Evolutionary conservation across 2,329 filamentous ascomycete species (phyloP), one percentile per base, ranked within the genome.

Genomic region (Dactylella cylindrospora): DNA sequence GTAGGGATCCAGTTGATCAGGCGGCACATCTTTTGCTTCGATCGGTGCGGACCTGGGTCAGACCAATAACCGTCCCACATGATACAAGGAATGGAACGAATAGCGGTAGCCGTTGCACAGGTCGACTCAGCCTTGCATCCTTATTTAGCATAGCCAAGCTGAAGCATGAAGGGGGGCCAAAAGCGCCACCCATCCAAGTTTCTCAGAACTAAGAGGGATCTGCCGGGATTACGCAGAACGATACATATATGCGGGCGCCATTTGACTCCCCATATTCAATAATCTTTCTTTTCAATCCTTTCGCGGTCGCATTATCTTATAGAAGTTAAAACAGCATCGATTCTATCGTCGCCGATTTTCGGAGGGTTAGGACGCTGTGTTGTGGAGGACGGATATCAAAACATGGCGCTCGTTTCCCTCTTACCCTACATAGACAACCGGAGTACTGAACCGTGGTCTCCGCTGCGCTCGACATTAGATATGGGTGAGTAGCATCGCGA

Each of bases 81-180:
- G n/a, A n/a, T n/a, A n/a, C n/a, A n/a, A n/a, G n/a, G n/a, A n/a
- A n/a, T n/a, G n/a, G n/a, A n/a, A n/a, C n/a, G n/a, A 22, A 25
- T 55, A 35, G 51, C 41, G 22, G 32, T 22, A 33, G 43, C 35
- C 7, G 25, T 25, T 12, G 43, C 26, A 29, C 36, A 33, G n/a
- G 38, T 57, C 44, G 54, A 60, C 54, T 51, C 54, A 60, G 54
- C 54, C 54, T 60, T 51, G 54, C 54, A 51, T 45, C 9, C 36
- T 33, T 29, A 50, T 32, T 45, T 60, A 53, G 55, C 41, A 53
- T 25, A 44, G 49, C 41, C 41, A 33, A 35, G 39, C 19, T n/a
- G 20, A n/a, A 10, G 43, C n/a, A n/a, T n/a, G n/a, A n/a, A n/a
- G n/a, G n/a, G 43, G 32, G 26, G 45, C 29, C 54, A 45, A 51